Conservation (phyloP, 352 stramenopile species). For the Globisporangium irregulare region DNA sequence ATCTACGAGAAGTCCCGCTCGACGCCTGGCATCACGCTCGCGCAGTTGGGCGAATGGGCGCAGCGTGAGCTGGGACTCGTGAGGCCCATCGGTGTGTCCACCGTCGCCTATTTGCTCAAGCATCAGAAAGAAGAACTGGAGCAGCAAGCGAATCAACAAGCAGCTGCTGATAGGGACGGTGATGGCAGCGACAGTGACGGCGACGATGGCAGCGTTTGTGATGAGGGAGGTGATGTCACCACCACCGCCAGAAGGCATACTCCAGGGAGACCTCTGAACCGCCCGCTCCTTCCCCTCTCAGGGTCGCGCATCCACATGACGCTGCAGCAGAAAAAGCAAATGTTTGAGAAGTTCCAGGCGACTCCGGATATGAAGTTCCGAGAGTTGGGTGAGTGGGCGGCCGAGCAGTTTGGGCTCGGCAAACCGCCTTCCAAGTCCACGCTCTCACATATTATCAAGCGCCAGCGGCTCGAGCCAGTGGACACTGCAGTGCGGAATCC, state of each 20-base stretch:
- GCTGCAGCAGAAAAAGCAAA: not conserved
- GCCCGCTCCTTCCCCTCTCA: not conserved
- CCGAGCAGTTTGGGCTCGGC: slow-evolving; percentile 4
- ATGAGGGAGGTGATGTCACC: not conserved
- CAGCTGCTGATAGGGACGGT: not conserved
- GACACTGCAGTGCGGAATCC: not conserved
- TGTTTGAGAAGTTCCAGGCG: slow-evolving; percentile 7
- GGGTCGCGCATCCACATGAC: slow-evolving; percentile 12
- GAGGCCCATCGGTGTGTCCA: slow-evolving; percentile 4
- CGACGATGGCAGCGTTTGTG: not conserved
- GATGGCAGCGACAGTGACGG: not conserved
- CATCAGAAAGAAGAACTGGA: not conserved
- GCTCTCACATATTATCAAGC: slow-evolving; percentile 8
- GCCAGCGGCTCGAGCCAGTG: not conserved
- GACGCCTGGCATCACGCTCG: slow-evolving; percentile 9
- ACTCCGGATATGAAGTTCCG: slow-evolving; percentile 13
- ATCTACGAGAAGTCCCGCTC: slow-evolving; percentile 14
- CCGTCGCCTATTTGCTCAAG: slow-evolving; percentile 6
- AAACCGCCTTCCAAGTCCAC: slow-evolving; percentile 1
- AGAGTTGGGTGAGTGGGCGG: slow-evolving; percentile 7
- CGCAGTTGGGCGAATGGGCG: slow-evolving; percentile 10
- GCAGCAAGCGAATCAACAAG: not conserved
- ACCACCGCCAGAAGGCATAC: too few relatives aligned
- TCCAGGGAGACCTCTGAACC: not conserved
- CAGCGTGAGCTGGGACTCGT: slow-evolving; percentile 7